Evolutionary conservation across 2,329 filamentous ascomycete genomes (phyloP).

Genomic region (Rhexocercosporidium sp.): DNA sequence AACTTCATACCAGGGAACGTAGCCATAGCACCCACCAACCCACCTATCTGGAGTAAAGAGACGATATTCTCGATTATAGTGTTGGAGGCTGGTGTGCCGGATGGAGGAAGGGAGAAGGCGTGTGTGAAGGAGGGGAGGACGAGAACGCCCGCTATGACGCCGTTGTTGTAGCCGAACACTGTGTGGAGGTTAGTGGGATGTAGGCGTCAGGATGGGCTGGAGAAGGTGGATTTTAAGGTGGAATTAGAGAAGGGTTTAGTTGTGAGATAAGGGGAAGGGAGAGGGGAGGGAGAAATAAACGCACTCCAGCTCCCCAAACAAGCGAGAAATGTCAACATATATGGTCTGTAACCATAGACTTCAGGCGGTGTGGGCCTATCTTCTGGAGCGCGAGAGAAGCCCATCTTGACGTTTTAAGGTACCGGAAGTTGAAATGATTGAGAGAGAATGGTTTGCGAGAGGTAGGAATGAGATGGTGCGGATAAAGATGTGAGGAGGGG

Average conservation of each 20-base stretch:
- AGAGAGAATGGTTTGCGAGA: neutral
- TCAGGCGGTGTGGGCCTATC: constrained; percentile 37
- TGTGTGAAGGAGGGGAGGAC: constrained; percentile 33
- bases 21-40: constrained; percentile 31
- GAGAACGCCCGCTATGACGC: constrained; percentile 36
- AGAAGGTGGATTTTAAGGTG: too few relatives aligned
- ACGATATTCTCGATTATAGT: constrained; percentile 37
- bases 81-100: constrained; percentile 31
- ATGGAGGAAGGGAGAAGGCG: constrained; percentile 33
- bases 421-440: neutral
- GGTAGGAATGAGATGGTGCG: neutral
- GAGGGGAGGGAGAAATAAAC: neutral
- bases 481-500: neutral
- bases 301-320: constrained; percentile 27
- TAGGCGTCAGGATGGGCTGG: neutral
- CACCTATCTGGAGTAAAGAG: constrained; percentile 38
- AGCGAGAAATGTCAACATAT: constrained; percentile 31
- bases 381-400: constrained; percentile 32
- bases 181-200: neutral
- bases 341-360: constrained; percentile 36
- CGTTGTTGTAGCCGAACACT: constrained; percentile 39
- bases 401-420: constrained; percentile 25
- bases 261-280: neutral
- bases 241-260: too few relatives aligned
- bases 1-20: constrained; percentile 32